A percentile compares a stretch with the other conserved stretches of the same genome.
Conservation (phyloP, 768 basidiomycete species). For the Phylloporus sp. region DNA sequence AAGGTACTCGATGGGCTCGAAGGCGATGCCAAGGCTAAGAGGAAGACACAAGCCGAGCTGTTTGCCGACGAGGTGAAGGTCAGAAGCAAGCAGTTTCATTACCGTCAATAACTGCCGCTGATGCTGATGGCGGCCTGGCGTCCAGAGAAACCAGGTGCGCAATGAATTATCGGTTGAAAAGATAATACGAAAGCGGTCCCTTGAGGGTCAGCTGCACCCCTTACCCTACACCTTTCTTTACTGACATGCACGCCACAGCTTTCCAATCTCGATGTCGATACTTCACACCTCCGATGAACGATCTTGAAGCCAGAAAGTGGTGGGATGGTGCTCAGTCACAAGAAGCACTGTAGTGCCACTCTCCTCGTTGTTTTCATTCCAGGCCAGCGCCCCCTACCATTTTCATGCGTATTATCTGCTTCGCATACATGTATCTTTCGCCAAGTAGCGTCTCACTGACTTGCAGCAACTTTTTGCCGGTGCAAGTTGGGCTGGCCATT, state of each 20-base stretch:
- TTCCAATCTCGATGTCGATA: constrained; percentile 77
- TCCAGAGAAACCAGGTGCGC: constrained; percentile 65
- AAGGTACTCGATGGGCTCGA: constrained; percentile 38
- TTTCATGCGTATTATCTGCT: constrained; percentile 9
- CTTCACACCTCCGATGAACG: constrained; percentile 61
- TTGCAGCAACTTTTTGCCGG: neutral
- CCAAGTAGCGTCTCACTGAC: constrained; percentile 1
- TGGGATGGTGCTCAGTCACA: constrained; percentile 44
- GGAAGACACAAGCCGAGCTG: constrained; percentile 50
- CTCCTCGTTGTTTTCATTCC: constrained; percentile 30
- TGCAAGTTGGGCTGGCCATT: neutral
- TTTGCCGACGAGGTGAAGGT: constrained; percentile 74
- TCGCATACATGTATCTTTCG: constrained; percentile 11
- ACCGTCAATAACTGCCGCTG: constrained; percentile 27
- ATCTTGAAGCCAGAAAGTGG: constrained; percentile 51
- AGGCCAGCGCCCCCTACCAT: constrained; percentile 10
- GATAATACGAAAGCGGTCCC: constrained; percentile 64
- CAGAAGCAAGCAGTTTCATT: constrained; percentile 27
- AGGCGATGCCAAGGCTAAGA: constrained; percentile 41
- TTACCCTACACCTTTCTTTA: constrained; percentile 14
- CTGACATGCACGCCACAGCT: constrained; percentile 41
- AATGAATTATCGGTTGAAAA: constrained; percentile 70
- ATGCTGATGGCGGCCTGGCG: constrained; percentile 23
- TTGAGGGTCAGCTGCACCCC: constrained; percentile 51
- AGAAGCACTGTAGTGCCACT: constrained; percentile 30